Percentiles rank a stretch among this genome's conserved stretches.
Conservation (phyloP, 2,329 filamentous ascomycete genomes). For the Neospermospora avenae region DNA sequence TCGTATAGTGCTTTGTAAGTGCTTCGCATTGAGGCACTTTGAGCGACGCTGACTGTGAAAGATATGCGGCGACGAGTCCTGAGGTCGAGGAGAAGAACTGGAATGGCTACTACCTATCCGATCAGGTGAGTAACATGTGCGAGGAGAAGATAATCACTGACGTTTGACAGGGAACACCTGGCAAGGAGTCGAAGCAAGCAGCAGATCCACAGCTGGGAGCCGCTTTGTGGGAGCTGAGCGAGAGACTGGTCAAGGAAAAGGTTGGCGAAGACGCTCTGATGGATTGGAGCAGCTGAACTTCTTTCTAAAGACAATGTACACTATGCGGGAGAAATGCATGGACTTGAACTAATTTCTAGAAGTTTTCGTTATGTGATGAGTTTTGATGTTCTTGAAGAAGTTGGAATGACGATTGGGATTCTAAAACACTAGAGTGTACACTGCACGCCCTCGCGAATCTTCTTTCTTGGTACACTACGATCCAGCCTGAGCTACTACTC, state of each 20-base stretch:
- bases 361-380: no score
- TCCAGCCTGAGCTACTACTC: constrained; percentile 12
- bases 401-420: no score
- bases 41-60: neutral
- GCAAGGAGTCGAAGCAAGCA: neutral
- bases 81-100: neutral
- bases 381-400: no score
- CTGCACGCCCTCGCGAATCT: neutral
- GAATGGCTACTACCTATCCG: neutral
- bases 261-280: neutral
- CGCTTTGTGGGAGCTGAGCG: neutral
- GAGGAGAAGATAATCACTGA: neutral
- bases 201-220: neutral
- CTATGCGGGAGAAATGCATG: no score
- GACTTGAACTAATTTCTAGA: no score
- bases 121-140: neutral
- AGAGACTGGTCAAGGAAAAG: neutral
- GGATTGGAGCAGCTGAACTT: neutral
- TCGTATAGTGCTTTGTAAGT: neutral
- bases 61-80: neutral
- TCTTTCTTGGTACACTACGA: neutral
- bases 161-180: neutral
- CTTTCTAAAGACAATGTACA: no score
- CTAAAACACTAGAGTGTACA: neutral
- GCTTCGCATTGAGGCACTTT: neutral